Percentiles rank a stretch among this genome's conserved stretches.
Conservation (phyloP, 2,329 filamentous ascomycete genomes). For the Neonectria coccinea region DNA sequence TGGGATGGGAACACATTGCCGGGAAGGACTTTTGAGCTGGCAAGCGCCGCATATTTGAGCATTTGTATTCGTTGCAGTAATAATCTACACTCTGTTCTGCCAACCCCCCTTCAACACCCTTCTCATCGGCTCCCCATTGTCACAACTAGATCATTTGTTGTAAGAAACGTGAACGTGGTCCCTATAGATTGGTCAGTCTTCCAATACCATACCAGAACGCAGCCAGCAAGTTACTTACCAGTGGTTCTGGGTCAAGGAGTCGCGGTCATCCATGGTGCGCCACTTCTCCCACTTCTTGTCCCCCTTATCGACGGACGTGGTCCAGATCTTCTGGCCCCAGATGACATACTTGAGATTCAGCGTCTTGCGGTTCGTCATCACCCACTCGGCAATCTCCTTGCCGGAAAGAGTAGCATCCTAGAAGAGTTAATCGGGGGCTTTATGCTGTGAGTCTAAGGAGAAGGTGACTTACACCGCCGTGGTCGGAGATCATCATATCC, state of each 20-base stretch:
- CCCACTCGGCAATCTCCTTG: conserved; percentile 60
- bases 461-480: conserved; percentile 51
- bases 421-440: background rate
- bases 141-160: conserved; percentile 28
- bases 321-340: conserved; percentile 64
- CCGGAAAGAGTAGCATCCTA: conserved; percentile 54
- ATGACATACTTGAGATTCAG: conserved; percentile 62
- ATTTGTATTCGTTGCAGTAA: background rate
- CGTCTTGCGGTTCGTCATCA: conserved; percentile 56
- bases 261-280: conserved; percentile 57
- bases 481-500: conserved; percentile 55
- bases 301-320: conserved; percentile 48
- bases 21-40: background rate
- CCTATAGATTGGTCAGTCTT: conserved; percentile 28
- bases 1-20: background rate
- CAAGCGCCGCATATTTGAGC: background rate
- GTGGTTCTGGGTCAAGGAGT: conserved; percentile 57
- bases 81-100: background rate
- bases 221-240: conserved; percentile 47
- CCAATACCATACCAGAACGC: background rate
- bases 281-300: conserved; percentile 56
- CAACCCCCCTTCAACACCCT: background rate
- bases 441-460: background rate
- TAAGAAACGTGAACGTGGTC: conserved; percentile 47
- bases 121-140: background rate